These are phyloP conservation scores for Lepidopterella palustris DNA, from an alignment of 495 filamentous ascomycete genomes.

Conservation along the genomic window DNA sequence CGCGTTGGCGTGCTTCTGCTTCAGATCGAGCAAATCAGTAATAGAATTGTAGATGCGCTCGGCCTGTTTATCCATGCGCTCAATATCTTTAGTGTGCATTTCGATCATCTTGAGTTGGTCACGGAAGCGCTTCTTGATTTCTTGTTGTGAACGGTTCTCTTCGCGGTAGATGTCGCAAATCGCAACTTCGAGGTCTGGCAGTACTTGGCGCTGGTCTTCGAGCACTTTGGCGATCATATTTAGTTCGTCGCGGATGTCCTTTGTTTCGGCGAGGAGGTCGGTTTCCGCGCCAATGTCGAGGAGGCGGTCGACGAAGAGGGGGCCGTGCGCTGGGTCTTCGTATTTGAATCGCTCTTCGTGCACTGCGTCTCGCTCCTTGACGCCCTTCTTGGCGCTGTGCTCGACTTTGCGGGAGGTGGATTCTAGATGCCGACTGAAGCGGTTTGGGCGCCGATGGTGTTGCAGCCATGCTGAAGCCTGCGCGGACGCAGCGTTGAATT, in stretches of 20 bases:
- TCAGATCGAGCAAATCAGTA: conserved; percentile 55
- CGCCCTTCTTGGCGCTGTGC: conserved; percentile 17
- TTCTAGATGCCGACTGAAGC: conserved; percentile 28
- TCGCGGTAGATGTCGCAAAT: conserved; percentile 47
- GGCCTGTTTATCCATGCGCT: conserved; percentile 63
- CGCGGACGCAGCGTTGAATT: conserved; percentile 56
- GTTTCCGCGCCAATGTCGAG: conserved; percentile 65
- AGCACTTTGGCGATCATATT: conserved; percentile 62
- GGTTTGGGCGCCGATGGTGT: conserved; percentile 49
- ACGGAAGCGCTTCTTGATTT: conserved; percentile 52
- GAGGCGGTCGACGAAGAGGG: conserved; percentile 57
- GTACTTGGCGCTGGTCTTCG: conserved; percentile 51
- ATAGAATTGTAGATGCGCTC: conserved; percentile 57
- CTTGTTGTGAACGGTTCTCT: conserved; percentile 40
- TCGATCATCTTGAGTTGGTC: conserved; percentile 58
- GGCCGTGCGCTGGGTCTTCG: conserved; percentile 24
- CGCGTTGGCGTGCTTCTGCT: conserved; percentile 66
- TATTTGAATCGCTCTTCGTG: conserved; percentile 27
- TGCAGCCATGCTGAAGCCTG: conserved; percentile 58
- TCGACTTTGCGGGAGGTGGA: conserved; percentile 19
- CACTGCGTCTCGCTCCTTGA: conserved; percentile 7
- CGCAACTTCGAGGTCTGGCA: conserved; percentile 48
- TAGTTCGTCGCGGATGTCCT: conserved; percentile 69
- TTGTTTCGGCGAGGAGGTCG: conserved; percentile 57
- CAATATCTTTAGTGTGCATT: conserved; percentile 56